Conservation (phyloP, 2,329 filamentous ascomycete species). For the Aspergillus sergii region DNA sequence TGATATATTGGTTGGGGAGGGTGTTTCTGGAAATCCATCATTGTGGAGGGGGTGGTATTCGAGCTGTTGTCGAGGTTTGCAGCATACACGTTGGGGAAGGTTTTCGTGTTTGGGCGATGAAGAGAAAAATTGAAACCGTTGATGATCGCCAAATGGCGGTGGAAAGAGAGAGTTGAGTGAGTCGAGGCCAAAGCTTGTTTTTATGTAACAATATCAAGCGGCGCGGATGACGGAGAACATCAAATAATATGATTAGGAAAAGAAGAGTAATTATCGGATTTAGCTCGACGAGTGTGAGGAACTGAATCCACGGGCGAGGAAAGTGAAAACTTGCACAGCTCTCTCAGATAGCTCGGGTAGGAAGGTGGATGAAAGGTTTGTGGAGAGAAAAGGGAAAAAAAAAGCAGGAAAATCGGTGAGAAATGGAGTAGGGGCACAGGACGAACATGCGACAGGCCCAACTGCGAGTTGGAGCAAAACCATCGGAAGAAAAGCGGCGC, state of each 20-base stretch:
- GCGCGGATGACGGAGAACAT: neutral
- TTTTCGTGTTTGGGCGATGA: neutral
- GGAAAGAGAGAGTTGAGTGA: neutral
- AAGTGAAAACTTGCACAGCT: neutral
- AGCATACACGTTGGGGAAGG: neutral
- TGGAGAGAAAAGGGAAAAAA: slow-evolving; percentile 14
- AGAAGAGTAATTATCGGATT: neutral
- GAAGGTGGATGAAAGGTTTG: slow-evolving; percentile 3
- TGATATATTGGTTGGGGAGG: slow-evolving; percentile 27
- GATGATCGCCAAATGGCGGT: slow-evolving; percentile 4
- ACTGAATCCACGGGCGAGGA: neutral
- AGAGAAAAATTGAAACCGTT: neutral
- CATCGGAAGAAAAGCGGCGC: slow-evolving; percentile 12
- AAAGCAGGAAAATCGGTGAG: slow-evolving; percentile 6
- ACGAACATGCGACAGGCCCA: slow-evolving; percentile 17
- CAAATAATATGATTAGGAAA: neutral
- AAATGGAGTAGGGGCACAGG: slow-evolving; percentile 19
- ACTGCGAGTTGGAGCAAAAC: slow-evolving; percentile 11
- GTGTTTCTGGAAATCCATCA: slow-evolving; percentile 30
- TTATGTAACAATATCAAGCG: neutral
- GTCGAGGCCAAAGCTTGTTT: neutral
- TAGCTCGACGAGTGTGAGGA: neutral
- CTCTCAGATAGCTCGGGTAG: neutral
- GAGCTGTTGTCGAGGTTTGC: neutral
- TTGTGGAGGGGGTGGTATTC: slow-evolving; percentile 1